Base-by-base conservation (phyloP, 2,329 filamentous ascomycete species). In the Leptographium procerum region DNA sequence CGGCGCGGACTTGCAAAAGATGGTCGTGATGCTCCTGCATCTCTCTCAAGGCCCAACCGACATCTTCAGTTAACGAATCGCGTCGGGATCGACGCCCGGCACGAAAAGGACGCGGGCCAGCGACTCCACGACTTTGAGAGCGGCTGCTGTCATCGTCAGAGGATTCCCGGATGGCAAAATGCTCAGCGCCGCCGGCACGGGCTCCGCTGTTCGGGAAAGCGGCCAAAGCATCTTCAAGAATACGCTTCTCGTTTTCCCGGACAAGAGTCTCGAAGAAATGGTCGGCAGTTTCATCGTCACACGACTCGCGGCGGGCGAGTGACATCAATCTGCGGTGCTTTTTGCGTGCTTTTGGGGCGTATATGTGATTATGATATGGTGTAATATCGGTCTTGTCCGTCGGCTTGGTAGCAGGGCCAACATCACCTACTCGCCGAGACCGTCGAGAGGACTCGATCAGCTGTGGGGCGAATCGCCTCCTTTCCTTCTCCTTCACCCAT, bases 241-340 rank as follows among this genome's bases (percentile, higher is more conserved):
- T 76, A 69, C 92, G 87, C 66, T 85, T 84, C 69, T 94, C 86
- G 10, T 88, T 88, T 66, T 90, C 86, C 66, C 85, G 86, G 55
- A 88, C 88, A 50, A 91, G 89, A 59, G 95, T 76, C 59, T 88
- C 84, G 60, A 95, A 80, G 58, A 96, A 73, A 69, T 91, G 91
- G 43, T 85, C 84, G 56, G 87, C 84, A 64, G 88, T 87, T 62
- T 82, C 81, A 62, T 89, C 88, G 67, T 94, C 88, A 62, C 88
- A 86, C 59, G 80, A 82, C 79, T 91, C 77, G 75, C 87, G 70
- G 74, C 85, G 77, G 59, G 81, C 77, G 36, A 70, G 68, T 19
- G 67, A 69, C 58, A 66, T 69, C 61, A 64, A 67, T 57, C 69
- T 72, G 59, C 67, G 69, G 54, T 72, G 69, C 61, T 68, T 69